Evolutionary conservation across 176 grass and related monocot genomes (phyloP).

Genomic region (Oryza nivara): DNA sequence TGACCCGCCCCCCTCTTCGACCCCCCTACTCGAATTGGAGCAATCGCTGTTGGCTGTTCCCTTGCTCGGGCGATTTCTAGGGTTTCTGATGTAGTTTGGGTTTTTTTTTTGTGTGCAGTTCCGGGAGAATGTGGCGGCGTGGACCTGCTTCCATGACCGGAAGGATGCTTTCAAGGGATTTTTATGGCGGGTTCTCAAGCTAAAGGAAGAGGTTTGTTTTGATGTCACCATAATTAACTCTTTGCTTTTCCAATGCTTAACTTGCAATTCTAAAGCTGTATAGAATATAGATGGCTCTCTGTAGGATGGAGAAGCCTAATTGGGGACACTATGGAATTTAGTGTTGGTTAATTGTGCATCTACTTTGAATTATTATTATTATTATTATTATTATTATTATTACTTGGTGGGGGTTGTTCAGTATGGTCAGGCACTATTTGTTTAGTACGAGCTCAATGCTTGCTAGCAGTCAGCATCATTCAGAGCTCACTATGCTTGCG

Average conservation of each 20-base stretch:
- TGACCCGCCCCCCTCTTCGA: neutral
- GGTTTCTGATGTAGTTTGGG: conserved; percentile 44
- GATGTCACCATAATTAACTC: conserved; percentile 11
- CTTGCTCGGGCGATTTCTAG: conserved; percentile 30
- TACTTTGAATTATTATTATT: conserved; percentile 13
- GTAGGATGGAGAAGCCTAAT: neutral
- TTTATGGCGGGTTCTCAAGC: conserved; percentile 74
- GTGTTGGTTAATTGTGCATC: neutral
- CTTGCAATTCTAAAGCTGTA: neutral
- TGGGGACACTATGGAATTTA: neutral
- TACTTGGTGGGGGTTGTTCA: conserved; percentile 4
- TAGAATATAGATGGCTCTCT: neutral
- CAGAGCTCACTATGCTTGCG: neutral
- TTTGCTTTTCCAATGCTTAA: conserved; percentile 20
- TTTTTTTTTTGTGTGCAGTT: conserved; percentile 51
- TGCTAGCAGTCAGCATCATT: neutral
- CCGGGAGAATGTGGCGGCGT: conserved; percentile 90
- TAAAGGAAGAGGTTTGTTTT: conserved; percentile 73
- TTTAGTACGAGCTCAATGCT: neutral
- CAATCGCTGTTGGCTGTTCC: neutral
- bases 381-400: neutral
- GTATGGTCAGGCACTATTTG: neutral
- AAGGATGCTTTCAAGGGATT: conserved; percentile 86
- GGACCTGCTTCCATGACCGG: conserved; percentile 78
- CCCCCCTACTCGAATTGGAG: neutral